Conservation (phyloP, 306 rosid genomes). For the Psophocarpus tetragonolobus region DNA sequence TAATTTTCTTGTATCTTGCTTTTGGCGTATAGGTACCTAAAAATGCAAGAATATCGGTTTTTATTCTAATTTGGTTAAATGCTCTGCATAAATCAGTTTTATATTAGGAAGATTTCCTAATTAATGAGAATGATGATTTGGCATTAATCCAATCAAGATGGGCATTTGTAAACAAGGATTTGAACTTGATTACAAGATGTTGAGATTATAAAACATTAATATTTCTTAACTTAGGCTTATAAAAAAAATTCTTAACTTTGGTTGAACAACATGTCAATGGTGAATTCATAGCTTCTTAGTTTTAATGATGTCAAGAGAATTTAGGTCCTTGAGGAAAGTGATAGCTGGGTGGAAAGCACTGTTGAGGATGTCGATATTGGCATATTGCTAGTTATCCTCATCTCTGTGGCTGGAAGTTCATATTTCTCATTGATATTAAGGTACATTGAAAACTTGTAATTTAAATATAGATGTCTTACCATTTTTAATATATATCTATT, state of each 20-base stretch:
- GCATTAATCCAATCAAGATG: background rate
- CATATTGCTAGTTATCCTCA: background rate
- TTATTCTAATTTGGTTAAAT: background rate
- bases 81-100: background rate
- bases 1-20: slow-evolving; percentile 12
- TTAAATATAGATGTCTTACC: background rate
- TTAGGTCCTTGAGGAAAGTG: background rate
- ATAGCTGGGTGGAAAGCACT: background rate
- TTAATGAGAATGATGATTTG: slow-evolving; percentile 5
- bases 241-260: background rate
- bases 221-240: no score
- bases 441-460: background rate
- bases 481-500: background rate
- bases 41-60: background rate
- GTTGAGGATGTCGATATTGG: background rate
- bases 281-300: background rate
- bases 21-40: background rate
- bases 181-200: background rate
- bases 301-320: background rate
- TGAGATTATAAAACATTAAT: background rate
- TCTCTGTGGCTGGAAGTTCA: background rate
- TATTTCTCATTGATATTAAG: background rate
- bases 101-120: slow-evolving; percentile 7
- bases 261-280: background rate
- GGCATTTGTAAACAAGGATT: background rate